These are phyloP conservation scores for Solanum stenotomum DNA, from an alignment of 257 asterid genomes.

Conservation along the genomic window DNA sequence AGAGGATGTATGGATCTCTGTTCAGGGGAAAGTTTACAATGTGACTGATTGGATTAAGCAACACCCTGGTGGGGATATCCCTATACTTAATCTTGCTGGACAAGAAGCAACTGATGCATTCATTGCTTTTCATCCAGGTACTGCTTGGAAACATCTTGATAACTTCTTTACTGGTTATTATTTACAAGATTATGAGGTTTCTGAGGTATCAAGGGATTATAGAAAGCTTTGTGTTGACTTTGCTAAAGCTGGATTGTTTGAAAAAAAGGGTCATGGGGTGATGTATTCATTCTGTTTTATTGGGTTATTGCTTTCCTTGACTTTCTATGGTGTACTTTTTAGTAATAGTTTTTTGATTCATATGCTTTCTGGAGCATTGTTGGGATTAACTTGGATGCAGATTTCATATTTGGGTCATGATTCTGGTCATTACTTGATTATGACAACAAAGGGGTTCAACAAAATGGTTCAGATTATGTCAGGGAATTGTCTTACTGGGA, in stretches of 20 bases:
- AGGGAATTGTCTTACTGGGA: conserved; percentile 82
- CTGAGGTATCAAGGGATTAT: conserved; percentile 37
- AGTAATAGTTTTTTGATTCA: conserved; percentile 17
- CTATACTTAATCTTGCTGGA: conserved; percentile 28
- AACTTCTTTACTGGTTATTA: conserved; percentile 26
- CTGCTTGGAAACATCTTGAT: conserved; percentile 36
- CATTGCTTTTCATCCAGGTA: conserved; percentile 41
- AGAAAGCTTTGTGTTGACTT: conserved; percentile 21
- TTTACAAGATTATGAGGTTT: conserved; percentile 25
- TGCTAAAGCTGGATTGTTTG: conserved; percentile 29
- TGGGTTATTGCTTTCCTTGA: conserved; percentile 2
- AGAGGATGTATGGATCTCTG: conserved; percentile 32
- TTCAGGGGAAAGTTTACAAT: conserved; percentile 33
- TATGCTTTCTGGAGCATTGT: conserved; percentile 21
- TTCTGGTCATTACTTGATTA: conserved; percentile 79
- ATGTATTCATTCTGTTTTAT: conserved; percentile 12
- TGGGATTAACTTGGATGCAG: conserved; percentile 37
- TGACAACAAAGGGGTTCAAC: conserved; percentile 40
- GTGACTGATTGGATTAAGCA: conserved; percentile 30
- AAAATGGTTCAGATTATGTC: conserved; percentile 53
- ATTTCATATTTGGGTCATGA: conserved; percentile 79
- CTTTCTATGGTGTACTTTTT: conserved; percentile 24
- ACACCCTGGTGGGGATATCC: conserved; percentile 39
- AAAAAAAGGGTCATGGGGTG: conserved; percentile 35
- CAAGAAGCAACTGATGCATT: conserved; percentile 45